These are phyloP conservation scores for Stygiomarasmius scandens DNA, from an alignment of 1,284 basidiomycete species.

Conservation along the genomic window DNA sequence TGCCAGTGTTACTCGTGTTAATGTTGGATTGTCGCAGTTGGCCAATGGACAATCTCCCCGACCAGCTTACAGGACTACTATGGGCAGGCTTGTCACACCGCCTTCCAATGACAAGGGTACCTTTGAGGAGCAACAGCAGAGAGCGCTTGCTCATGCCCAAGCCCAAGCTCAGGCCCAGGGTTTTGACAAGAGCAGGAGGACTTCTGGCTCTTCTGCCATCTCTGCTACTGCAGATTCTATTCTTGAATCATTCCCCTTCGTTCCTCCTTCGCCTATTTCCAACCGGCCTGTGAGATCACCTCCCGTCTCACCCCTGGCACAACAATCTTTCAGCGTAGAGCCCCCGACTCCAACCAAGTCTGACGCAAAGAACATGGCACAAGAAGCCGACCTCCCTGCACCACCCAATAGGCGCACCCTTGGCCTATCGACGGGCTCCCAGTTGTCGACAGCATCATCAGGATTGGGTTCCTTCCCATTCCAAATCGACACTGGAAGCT, in stretches of 20 bases:
- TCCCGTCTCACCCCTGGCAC: slow-evolving; percentile 67
- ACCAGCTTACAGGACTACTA: slow-evolving; percentile 59
- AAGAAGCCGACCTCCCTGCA: slow-evolving; percentile 37
- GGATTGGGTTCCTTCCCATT: slow-evolving; percentile 80
- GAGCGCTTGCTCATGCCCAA: slow-evolving; percentile 55
- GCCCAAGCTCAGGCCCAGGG: slow-evolving; percentile 60
- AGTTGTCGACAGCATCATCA: slow-evolving; percentile 71
- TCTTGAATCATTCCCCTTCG: slow-evolving; percentile 81
- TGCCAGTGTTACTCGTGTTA: slow-evolving; percentile 63
- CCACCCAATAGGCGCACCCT: slow-evolving; percentile 59
- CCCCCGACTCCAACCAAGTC: slow-evolving; percentile 35
- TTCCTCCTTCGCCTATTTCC: slow-evolving; percentile 82
- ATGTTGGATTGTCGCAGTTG: slow-evolving; percentile 50
- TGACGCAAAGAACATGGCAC: slow-evolving; percentile 1
- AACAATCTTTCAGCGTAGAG: slow-evolving; percentile 49
- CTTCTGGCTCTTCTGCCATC: slow-evolving; percentile 64
- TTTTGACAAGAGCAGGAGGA: slow-evolving; percentile 46
- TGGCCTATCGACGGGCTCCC: slow-evolving; percentile 71
- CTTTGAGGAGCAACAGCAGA: slow-evolving; percentile 65
- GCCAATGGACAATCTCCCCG: slow-evolving; percentile 37
- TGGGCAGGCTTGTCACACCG: slow-evolving; percentile 59
- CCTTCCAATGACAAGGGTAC: slow-evolving; percentile 36
- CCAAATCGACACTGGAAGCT: slow-evolving; percentile 69
- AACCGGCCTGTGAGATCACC: slow-evolving; percentile 73
- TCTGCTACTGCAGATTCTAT: slow-evolving; percentile 77